These are phyloP conservation scores for Nakazawaea molendinolei DNA, from an alignment of 805 yeast genomes.

Conservation along the genomic window DNA sequence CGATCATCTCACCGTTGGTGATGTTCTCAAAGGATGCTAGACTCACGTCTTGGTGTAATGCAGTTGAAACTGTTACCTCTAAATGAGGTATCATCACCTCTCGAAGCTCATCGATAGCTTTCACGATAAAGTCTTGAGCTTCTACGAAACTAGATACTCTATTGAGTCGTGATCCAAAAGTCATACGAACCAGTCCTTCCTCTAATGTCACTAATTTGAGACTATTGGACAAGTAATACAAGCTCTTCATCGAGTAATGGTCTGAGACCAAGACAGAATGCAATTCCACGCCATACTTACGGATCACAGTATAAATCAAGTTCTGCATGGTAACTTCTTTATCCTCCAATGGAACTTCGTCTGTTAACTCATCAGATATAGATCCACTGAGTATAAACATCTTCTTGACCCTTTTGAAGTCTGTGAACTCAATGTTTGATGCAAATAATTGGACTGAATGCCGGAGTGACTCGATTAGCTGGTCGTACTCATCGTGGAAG, in stretches of 20 bases:
- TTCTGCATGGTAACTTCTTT: neutral
- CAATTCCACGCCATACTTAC: neutral
- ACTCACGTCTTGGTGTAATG: neutral
- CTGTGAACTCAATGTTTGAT: conserved; percentile 2
- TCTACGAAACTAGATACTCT: neutral
- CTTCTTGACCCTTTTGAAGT: conserved; percentile 3
- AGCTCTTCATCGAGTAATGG: neutral
- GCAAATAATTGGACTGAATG: conserved; percentile 1
- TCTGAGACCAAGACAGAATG: conserved; percentile 2
- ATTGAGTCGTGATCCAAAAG: neutral
- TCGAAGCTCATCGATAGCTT: too few relatives aligned
- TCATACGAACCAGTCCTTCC: neutral
- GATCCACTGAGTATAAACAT: neutral
- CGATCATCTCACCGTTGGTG: conserved; percentile 3
- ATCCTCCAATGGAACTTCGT: neutral
- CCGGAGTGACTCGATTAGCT: neutral
- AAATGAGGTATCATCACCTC: conserved; percentile 1
- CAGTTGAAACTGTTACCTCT: neutral
- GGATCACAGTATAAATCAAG: neutral
- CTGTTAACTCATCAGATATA: too few relatives aligned
- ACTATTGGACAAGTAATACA: conserved; percentile 6
- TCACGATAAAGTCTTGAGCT: neutral
- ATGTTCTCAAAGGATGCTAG: neutral
- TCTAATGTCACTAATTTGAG: conserved; percentile 1
- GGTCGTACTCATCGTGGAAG: conserved; percentile 2